Conservation (phyloP, 371 early-diverging fungal species). For the Mucor plumbeus region DNA sequence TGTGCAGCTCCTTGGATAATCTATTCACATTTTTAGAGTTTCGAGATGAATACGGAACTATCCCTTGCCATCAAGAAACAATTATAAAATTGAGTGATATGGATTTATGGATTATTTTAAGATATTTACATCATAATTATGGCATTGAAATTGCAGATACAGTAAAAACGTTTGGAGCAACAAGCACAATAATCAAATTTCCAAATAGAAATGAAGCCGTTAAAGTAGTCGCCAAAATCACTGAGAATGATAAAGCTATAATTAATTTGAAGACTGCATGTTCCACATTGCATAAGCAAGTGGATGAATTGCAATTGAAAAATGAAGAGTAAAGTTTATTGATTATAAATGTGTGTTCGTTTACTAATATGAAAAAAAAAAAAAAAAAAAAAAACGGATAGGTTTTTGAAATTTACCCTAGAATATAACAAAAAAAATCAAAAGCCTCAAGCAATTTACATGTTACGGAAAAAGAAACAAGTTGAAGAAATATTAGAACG, state of each 20-base stretch:
- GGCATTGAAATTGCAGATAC: conserved; percentile 38
- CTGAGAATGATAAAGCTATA: conserved; percentile 54
- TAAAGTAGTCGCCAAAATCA: conserved; percentile 31
- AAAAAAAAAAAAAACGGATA: not conserved
- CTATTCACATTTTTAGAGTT: conserved; percentile 43
- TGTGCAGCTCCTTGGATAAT: conserved; percentile 26
- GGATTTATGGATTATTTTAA: conserved; percentile 41
- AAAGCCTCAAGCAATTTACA: conserved; percentile 51
- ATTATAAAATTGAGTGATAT: conserved; percentile 23
- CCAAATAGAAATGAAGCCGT: conserved; percentile 11
- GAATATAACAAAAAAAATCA: conserved; percentile 29
- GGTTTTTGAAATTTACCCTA: conserved; percentile 26
- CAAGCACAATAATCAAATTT: conserved; percentile 40
- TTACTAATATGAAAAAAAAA: not conserved
- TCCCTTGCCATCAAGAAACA: conserved; percentile 14
- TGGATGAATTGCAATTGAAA: conserved; percentile 49
- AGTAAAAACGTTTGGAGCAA: conserved; percentile 31
- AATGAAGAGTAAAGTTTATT: conserved; percentile 24
- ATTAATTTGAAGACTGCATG: conserved; percentile 50
- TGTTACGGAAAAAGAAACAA: conserved; percentile 47
- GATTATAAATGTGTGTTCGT: not conserved
- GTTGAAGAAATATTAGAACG: conserved; percentile 44
- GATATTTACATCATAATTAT: conserved; percentile 35
- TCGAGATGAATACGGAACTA: conserved; percentile 26
- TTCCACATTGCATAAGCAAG: conserved; percentile 48